Percentiles rank a stretch among this genome's conserved stretches.
phyloP scores from a whole-genome alignment of 306 rosid species.

The Amphicarpaea edgeworthii region DNA sequence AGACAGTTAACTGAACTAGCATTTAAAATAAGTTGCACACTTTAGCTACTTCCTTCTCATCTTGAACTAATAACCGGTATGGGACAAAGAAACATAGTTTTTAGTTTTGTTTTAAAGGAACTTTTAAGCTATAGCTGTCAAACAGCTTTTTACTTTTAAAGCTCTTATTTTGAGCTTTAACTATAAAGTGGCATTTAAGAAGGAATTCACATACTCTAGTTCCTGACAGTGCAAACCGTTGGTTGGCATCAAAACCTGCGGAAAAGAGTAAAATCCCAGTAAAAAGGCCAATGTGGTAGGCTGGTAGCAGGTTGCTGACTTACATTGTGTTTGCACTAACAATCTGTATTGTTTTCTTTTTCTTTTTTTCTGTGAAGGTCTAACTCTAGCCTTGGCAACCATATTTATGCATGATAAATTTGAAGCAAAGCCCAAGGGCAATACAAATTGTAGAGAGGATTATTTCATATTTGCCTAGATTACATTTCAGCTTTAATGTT shows the following conservation, averaged over 20 bases:
- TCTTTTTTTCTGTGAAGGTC: conserved; percentile 8
- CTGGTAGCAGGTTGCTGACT: conserved; percentile 21
- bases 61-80: no score
- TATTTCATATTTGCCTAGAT: conserved; percentile 8
- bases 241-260: neutral
- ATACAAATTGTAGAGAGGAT: neutral
- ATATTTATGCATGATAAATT: conserved; percentile 37
- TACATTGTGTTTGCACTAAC: conserved; percentile 9
- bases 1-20: no score
- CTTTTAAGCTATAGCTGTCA: no score
- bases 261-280: neutral
- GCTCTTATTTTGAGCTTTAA: neutral
- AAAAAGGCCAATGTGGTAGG: conserved; percentile 33
- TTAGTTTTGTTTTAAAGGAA: no score
- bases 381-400: conserved; percentile 13
- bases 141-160: neutral
- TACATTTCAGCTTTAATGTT: conserved; percentile 34
- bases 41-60: no score
- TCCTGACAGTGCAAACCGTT: conserved; percentile 8
- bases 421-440: conserved; percentile 27
- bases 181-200: conserved; percentile 23
- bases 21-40: no score
- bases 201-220: neutral
- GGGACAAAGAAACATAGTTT: no score
- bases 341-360: conserved; percentile 7